A percentile compares a stretch with the other conserved stretches of the same genome.
Evolutionary conservation across 495 filamentous ascomycete species (phyloP).

Genomic region (Aspergillus incahuasiensis): DNA sequence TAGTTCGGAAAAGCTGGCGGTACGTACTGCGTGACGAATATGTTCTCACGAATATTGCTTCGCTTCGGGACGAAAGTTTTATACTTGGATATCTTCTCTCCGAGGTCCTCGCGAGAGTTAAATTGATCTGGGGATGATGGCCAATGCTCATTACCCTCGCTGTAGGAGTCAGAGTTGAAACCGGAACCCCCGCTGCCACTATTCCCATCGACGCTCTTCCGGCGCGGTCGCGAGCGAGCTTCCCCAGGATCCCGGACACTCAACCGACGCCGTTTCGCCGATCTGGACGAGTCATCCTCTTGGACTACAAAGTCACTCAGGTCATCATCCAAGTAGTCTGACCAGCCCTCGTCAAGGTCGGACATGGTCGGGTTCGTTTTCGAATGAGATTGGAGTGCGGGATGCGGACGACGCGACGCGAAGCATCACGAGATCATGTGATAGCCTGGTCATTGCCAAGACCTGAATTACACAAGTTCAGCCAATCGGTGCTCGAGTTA

Average conservation of each 20-base stretch:
- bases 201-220: slow-evolving; percentile 3
- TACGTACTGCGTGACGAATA: slow-evolving; percentile 52
- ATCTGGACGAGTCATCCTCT: slow-evolving; percentile 21
- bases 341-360: slow-evolving; percentile 19
- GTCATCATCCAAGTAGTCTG: slow-evolving; percentile 16
- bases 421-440: slow-evolving; percentile 10
- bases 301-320: slow-evolving; percentile 31
- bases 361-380: slow-evolving; percentile 17
- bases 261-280: slow-evolving; percentile 37
- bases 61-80: slow-evolving; percentile 45
- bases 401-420: slow-evolving; percentile 7
- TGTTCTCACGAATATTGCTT: slow-evolving; percentile 40
- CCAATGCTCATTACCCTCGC: slow-evolving; percentile 21
- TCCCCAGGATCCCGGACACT: slow-evolving; percentile 6
- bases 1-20: no score
- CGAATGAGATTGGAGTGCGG: neutral
- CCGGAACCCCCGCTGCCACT: slow-evolving; percentile 14
- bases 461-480: no score
- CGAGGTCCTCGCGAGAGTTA: slow-evolving; percentile 15
- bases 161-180: slow-evolving; percentile 23
- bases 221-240: neutral
- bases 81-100: slow-evolving; percentile 31
- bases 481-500: neutral
- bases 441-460: neutral
- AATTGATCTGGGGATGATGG: slow-evolving; percentile 15